A percentile compares a stretch with the other conserved stretches of the same genome.
Evolutionary conservation across 179 eudicot genomes (phyloP).

Genomic region (Nepenthes alata): DNA sequence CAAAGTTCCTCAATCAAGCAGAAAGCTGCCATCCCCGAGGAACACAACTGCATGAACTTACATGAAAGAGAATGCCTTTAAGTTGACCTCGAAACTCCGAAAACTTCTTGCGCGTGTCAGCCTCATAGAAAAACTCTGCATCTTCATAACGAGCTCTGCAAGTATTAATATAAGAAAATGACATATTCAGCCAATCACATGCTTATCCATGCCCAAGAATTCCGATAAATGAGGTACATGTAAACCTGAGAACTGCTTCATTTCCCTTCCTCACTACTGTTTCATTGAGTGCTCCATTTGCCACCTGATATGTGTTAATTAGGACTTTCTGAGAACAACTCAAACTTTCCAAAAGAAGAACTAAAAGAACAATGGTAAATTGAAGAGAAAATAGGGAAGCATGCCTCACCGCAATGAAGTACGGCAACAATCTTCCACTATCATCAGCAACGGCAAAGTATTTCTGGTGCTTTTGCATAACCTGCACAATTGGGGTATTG

Average conservation of each 20-base stretch:
- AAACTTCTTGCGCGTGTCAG: conserved; percentile 65
- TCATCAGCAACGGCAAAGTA: conserved; percentile 74
- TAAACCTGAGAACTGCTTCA: conserved; percentile 96
- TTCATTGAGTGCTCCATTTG: conserved; percentile 81
- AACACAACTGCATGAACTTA: conserved; percentile 23
- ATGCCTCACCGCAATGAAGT: conserved; percentile 62
- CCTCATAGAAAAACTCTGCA: conserved; percentile 92
- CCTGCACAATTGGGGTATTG: conserved; percentile 35
- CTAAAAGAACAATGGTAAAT: neutral
- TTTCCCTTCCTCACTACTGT: conserved; percentile 79
- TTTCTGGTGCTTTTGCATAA: conserved; percentile 99
- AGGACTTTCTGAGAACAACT: neutral
- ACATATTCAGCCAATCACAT: neutral
- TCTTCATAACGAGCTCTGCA: conserved; percentile 98
- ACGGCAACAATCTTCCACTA: conserved; percentile 62
- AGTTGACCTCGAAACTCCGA: conserved; percentile 75
- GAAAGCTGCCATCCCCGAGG: neutral
- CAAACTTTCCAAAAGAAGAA: neutral
- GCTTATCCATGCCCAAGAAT: neutral
- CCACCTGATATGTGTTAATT: conserved; percentile 42
- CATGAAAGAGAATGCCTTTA: conserved; percentile 94
- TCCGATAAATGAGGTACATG: conserved; percentile 2
- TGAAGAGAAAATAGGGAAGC: neutral
- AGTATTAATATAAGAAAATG: neutral
- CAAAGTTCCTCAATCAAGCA: neutral